Evolutionary conservation across 257 asterid genomes (phyloP).

Genomic region (Verbascum thapsus): DNA sequence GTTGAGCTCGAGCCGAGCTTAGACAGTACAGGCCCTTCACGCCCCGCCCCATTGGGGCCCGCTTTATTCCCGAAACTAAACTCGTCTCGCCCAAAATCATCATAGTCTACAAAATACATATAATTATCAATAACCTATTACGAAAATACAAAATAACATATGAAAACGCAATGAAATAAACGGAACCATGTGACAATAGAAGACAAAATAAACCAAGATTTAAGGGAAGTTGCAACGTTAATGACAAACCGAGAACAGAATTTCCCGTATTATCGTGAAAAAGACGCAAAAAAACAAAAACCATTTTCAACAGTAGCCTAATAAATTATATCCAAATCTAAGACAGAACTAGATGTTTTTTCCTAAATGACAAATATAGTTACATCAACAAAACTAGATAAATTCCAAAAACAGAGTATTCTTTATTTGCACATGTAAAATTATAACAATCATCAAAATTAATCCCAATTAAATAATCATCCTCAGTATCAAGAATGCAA

Average conservation of each 20-base stretch:
- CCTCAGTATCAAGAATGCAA: no score
- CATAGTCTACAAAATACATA: conserved; percentile 61
- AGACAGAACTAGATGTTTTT: conserved; percentile 23
- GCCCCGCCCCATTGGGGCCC: conserved; percentile 40
- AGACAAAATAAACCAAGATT: conserved; percentile 53
- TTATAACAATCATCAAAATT: no score
- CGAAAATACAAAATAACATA: background rate
- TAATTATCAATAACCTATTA: background rate
- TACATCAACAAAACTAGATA: conserved; percentile 32
- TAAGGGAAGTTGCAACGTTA: conserved; percentile 36
- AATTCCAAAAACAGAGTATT: no score
- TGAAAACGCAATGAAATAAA: background rate
- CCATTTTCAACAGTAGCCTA: conserved; percentile 32
- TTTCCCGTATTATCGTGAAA: conserved; percentile 35
- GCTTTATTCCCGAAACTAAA: conserved; percentile 51
- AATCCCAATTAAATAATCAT: no score
- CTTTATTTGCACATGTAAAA: no score
- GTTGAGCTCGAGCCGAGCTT: conserved; percentile 91
- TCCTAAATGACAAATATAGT: conserved; percentile 39
- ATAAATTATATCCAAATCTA: conserved; percentile 28
- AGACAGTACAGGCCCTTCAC: conserved; percentile 64
- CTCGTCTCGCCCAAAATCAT: conserved; percentile 76
- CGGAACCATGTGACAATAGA: conserved; percentile 38
- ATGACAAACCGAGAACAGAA: conserved; percentile 37
- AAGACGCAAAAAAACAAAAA: conserved; percentile 31